Evolutionary conservation across 352 stramenopile species (phyloP), one percentile per base, ranked within the genome.

Genomic region (Globisporangium middletonii): DNA sequence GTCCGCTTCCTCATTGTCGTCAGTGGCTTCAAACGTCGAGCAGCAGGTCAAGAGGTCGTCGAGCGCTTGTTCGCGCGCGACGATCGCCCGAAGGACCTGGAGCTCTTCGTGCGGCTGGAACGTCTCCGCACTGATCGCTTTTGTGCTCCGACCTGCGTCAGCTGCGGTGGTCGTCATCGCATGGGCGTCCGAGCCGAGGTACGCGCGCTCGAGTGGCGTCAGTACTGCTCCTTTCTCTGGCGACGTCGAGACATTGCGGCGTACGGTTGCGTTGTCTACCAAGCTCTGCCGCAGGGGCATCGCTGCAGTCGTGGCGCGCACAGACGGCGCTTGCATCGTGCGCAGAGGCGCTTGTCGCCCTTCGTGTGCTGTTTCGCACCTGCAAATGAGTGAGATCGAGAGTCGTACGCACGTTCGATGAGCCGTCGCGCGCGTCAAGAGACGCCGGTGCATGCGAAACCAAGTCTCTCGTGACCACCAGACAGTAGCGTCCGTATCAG

Each of bases 61-160:
- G 15, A 90, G 50, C 15, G 68, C 75, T 15, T 72, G 59, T 61
- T 92, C 82, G 41, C 82, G 64, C 9, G 71, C 71, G 16, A 92
- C 71, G 56, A 92, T 89, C 15, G 78, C 65, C 55, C 64, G 68
- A 37, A 92, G 52, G n/a, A 89, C 76, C 2, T 60, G 54, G n/a
- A 92, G 58, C 51, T 90, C 82, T 56, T 90, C 79, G 15, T 75
- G 59, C 19, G 77, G 76, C 38, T 89, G 64, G 38, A 77, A 56
- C 2, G 71, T 65, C 59, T 89, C 77, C 26, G 77, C 72, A n/a
- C 70, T 80, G 26, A 88, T 70, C 35, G 74, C 72, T 26, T 75
- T 79, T 15, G 55, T 60, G 43, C 30, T 45, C 3, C 26, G 37
- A 15, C 9, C 28, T 11, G 27, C 23, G 23, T 16, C 45, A 3